Base-by-base conservation (phyloP, 108 stramenopile species). In the Chaetoceros muelleri region DNA sequence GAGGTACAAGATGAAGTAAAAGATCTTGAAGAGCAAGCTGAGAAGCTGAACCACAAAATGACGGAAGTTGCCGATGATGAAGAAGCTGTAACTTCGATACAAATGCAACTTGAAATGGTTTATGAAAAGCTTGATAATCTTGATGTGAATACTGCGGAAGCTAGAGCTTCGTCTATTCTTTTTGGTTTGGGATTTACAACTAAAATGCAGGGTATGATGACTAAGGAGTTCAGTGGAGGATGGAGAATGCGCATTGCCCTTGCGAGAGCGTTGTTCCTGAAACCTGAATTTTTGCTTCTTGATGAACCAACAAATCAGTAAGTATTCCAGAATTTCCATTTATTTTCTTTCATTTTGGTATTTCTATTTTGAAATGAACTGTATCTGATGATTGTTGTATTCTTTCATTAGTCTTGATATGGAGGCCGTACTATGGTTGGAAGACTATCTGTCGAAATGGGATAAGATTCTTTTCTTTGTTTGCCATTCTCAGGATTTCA, bases 381-480 rank as follows among this genome's bases (percentile, higher is more conserved):
- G 7, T 23, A 7, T 49, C 22, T 19, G 44, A 10, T 44, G n/a
- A 17, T 16, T 17, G 44, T 44, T 44, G 44, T 17, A 44, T 44
- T 44, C 44, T 8, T 51, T 18, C 49, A 24, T 45, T 53, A 25
- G 24, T 24, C 20, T 40, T 40, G 82, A 90, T 73, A 95, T 98
- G 95, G 98, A 97, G 61, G 96, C 96, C 54, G 96, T 97, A 21
- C 71, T 99, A 60, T 99, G 98, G 98, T 75, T 99, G 46, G 98
- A 99, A 73, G 90, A 97, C 24, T 97, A 97, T 75, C 67, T 99
- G 49, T 66, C 80, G 20, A 81, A 71, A 29, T 98, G 94, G 94
- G 77, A 84, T 58, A 93, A 94, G 47, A 98, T 95, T 60, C 71
- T 96, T 10, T 80, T 96, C 57, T 79, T 98, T 52, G 95, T 97